Base-by-base conservation (phyloP, 2,329 filamentous ascomycete species). In the Catunica adiposa region DNA sequence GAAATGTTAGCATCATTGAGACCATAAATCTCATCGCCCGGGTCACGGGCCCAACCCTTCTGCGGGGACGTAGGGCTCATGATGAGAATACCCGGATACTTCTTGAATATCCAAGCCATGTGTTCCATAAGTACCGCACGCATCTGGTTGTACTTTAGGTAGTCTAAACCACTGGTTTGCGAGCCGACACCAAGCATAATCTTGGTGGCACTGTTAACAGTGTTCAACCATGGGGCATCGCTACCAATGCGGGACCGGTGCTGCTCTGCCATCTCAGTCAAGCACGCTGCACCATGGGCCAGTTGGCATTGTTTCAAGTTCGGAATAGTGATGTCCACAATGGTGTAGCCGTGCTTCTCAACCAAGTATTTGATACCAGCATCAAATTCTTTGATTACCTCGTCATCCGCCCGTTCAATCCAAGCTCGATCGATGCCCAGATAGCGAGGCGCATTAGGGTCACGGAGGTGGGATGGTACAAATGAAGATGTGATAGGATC, bases 111-210 rank as follows among this genome's bases (percentile, higher is more conserved):
- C 62, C 76, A 73, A 0, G 85, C 78, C 9, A 94, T 72, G 67
- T 94, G 87, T 37, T 77, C 73, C 87, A 94, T 94, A 55, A 90
- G 70, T 37, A 90, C 69, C 37, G 80, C 77, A 25, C 89, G 81
- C 29, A 96, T 67, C 62, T 84, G 79, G 62, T 86, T 84, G 47
- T 82, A 82, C 59, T 82, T 80, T 58, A 90, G 68, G 62, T 85
- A 80, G 64, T 95, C 88, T 1, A 73, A 71, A 0, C 80, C 80
- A 0, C 80, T 73, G 0, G 84, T 84, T 62, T 80, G 78, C 50
- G 73, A 68, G 26, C 75, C 83, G 9, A 88, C 71, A 1, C 74
- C 73, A 59, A 94, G 70, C 38, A 92, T 71, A 22, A 94, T 68
- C 60, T 80, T 78, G 69, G 87, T 94, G 8, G 81, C 73, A 2